phyloP scores from a whole-genome alignment of 2,329 filamentous ascomycete genomes.

The Exserohilum turcica region DNA sequence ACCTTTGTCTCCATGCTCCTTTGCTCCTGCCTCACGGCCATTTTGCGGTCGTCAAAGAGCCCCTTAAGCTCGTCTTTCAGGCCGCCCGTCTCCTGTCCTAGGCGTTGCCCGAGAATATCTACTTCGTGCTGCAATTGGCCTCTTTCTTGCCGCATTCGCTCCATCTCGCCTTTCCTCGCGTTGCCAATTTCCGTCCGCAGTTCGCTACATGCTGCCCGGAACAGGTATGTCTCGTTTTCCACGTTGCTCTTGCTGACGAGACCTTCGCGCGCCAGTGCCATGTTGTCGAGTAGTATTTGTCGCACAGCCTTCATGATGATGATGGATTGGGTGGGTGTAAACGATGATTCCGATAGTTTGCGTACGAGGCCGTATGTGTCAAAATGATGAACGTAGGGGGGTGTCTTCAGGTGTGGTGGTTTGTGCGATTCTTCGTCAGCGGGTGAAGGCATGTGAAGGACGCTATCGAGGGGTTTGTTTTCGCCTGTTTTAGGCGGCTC shows the following conservation, averaged over 20 bases:
- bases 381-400: constrained; percentile 92
- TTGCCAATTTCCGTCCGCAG: constrained; percentile 85
- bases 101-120: constrained; percentile 84
- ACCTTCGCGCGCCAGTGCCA: constrained; percentile 77
- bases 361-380: constrained; percentile 90
- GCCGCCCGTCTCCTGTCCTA: constrained; percentile 80
- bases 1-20: constrained; percentile 80
- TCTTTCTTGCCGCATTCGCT: constrained; percentile 80
- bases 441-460: constrained; percentile 50
- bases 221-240: constrained; percentile 94
- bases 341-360: constrained; percentile 73
- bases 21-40: constrained; percentile 88
- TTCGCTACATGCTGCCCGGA: constrained; percentile 91
- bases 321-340: constrained; percentile 74
- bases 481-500: constrained; percentile 32
- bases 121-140: constrained; percentile 90
- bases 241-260: constrained; percentile 90
- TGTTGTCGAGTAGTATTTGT: constrained; percentile 74
- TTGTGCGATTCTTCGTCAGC: constrained; percentile 51
- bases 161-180: constrained; percentile 74
- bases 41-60: constrained; percentile 94
- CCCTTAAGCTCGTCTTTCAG: constrained; percentile 92
- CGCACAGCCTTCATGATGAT: constrained; percentile 93
- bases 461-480: constrained; percentile 47
- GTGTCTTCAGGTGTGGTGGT: constrained; percentile 71